Conservation (phyloP, 352 stramenopile species). For the Hyaloperonospora brassicae region DNA sequence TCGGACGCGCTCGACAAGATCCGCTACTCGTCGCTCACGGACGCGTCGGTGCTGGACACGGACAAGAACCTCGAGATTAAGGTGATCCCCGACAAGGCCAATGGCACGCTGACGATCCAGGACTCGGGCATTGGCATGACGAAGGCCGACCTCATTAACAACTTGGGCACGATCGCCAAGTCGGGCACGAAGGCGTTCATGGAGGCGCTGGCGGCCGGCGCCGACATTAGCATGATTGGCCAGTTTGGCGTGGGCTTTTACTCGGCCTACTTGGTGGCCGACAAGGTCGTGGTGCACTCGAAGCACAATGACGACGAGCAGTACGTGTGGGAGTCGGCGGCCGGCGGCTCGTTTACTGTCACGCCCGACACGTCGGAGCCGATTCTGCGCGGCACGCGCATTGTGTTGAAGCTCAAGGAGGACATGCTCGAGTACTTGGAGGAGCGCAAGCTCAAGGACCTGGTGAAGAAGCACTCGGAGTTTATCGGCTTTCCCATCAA, state of each 20-base stretch:
- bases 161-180: conserved; percentile 99
- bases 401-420: conserved; percentile 97
- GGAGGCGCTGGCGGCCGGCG: conserved; percentile 95
- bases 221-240: conserved; percentile 99
- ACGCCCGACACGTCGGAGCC: conserved; percentile 82
- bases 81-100: conserved; percentile 98
- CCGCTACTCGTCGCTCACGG: conserved; percentile 94
- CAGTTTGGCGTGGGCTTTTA: conserved; percentile 99
- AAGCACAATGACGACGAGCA: conserved; percentile 99
- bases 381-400: conserved; percentile 90
- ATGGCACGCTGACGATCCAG: conserved; percentile 98
- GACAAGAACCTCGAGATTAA: conserved; percentile 98
- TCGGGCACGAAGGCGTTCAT: conserved; percentile 99
- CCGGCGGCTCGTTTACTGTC: conserved; percentile 97
- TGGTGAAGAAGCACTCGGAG: conserved; percentile 99
- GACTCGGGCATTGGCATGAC: conserved; percentile 99
- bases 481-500: conserved; percentile 99
- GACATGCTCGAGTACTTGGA: conserved; percentile 99
- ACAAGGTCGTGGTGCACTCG: conserved; percentile 97
- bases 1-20: conserved; percentile 97
- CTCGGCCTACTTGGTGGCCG: conserved; percentile 98
- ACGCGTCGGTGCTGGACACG: conserved; percentile 91
- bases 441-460: conserved; percentile 96
- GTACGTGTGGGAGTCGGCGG: conserved; percentile 96
- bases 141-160: conserved; percentile 99